Base-by-base conservation (phyloP, 352 stramenopile genomes). In the Phytophthora pinifolia region DNA sequence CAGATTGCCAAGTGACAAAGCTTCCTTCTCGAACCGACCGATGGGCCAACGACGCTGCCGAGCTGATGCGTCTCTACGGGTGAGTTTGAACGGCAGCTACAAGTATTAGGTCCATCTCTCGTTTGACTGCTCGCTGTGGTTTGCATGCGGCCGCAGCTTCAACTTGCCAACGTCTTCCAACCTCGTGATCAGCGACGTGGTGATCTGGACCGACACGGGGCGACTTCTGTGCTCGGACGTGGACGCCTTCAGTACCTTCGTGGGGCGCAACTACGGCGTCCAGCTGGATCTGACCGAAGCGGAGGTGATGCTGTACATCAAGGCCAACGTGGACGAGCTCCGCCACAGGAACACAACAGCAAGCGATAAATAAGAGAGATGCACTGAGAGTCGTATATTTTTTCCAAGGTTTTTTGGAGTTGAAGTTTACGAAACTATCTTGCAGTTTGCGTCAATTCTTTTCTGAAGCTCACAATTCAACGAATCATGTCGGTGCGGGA, bases 241-340 rank as follows among this genome's bases (percentile, higher is more conserved):
- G 29, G 76, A 89, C 31, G 60, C 59, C 30, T 91, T 91, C 48
- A 85, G 76, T 33, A 81, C 74, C 2, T 87, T 86, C 17, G 77
- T 71, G 7, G 58, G 77, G 12, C 71, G 65, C 27, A 79, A 76
- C 17, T 89, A 89, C 54, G 76, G 80, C 41, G 55, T 91, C 12
- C 74, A 88, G 44, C 53, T 88, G 46, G 80, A 91, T 31, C 57
- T 89, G 43, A 76, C 50, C 30, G 78, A 91, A 17, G 57, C 74
- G 6, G 80, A 91, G 45, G 51, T 91, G 20, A 49, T 76, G 36
- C 61, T 88, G 14, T 83, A 86, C 56, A 72, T 86, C 47, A 86
- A 85, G 42, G 74, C 76, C 14, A 88, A 91, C 62, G 62, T 88
- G 37, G 76, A 91, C 18, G 80, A 89, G 50, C 53, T 85, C 36